Evolutionary conservation across 2,329 filamentous ascomycete species (phyloP).

Genomic region (Pseudogymnoascus sp.): DNA sequence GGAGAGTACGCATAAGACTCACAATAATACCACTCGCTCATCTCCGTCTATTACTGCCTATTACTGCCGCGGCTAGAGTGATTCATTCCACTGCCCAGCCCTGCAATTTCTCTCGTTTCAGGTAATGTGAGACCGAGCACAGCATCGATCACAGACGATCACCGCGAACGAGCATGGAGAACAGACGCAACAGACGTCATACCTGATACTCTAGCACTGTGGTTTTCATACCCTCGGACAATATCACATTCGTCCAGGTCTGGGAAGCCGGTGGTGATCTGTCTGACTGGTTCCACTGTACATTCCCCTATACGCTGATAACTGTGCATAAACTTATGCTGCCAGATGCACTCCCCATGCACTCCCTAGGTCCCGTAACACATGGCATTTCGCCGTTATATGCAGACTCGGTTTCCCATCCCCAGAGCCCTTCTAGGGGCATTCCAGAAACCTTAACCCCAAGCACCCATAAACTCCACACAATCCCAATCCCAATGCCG

Average conservation of each 20-base stretch:
- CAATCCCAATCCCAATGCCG: not conserved
- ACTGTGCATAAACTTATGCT: not conserved
- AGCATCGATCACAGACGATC: not conserved
- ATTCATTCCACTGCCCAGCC: not conserved
- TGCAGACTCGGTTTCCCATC: not conserved
- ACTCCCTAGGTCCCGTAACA: not conserved
- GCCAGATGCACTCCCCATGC: not conserved
- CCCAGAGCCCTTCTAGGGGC: not conserved
- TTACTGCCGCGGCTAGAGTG: not conserved
- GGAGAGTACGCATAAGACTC: not conserved
- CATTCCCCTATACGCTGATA: not conserved
- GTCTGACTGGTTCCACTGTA: not conserved
- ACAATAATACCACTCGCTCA: not conserved
- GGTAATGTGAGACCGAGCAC: not conserved
- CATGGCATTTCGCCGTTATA: not conserved
- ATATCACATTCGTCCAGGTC: not conserved
- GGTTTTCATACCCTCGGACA: not conserved
- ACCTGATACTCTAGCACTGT: not conserved
- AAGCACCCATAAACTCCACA: not conserved
- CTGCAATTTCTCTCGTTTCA: slow-evolving; percentile 5
- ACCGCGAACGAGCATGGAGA: not conserved
- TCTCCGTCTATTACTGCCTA: not conserved
- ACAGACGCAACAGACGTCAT: not conserved
- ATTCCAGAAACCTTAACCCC: not conserved
- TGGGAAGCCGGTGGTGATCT: not conserved